Base-by-base conservation (phyloP, 2,329 filamentous ascomycete species). In the Hysterium pulicare region DNA sequence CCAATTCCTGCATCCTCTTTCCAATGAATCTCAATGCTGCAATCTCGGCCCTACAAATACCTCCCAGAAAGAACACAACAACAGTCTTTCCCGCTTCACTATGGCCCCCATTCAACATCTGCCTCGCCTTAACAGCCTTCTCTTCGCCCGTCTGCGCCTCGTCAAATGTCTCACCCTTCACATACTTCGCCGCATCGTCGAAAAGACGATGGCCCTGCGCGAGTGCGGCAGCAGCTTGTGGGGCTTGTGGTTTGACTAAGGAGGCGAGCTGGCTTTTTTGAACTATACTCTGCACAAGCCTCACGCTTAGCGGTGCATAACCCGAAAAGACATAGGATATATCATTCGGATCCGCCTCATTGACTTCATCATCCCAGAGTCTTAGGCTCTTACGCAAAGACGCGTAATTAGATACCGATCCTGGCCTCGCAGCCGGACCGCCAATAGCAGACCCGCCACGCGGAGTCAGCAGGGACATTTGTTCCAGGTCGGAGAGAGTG, bases 281-380 rank as follows among this genome's bases (percentile, higher is more conserved):
- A 36, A 98, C 71, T 38, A 97, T 80, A 61, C 88, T 93, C 67
- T 98, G 94, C 5, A 98, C 85, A 4, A 98, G 79, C 13, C 93
- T 84, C 41, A 97, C 81, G 33, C 88, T 95, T 10, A 98, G 77
- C 0, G 93, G 94, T 4, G 94, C 93, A 62, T 97, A 98, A 40
- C 93, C 94, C 50, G 88, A 95, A 69, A 97, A 98, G 9, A 96
- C 90, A 59, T 98, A 98, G n/a, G 90, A 86, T 47, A 97, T 84
- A 57, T 98, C 93, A 57, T 93, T 87, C 2, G 93, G 93, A 35
- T 94, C 86, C 45, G 93, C 84, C 67, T 98, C 93, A 61, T 95
- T 90, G 30, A 98, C 91, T 63, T 97, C 93, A 62, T 98, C 93
- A 42, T 96, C 86, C 61, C 96, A 95, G 13, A 98, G 78, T 22